Evolutionary conservation across 1,139 yeast genomes (phyloP).

Genomic region (Taiozyma sp.): DNA sequence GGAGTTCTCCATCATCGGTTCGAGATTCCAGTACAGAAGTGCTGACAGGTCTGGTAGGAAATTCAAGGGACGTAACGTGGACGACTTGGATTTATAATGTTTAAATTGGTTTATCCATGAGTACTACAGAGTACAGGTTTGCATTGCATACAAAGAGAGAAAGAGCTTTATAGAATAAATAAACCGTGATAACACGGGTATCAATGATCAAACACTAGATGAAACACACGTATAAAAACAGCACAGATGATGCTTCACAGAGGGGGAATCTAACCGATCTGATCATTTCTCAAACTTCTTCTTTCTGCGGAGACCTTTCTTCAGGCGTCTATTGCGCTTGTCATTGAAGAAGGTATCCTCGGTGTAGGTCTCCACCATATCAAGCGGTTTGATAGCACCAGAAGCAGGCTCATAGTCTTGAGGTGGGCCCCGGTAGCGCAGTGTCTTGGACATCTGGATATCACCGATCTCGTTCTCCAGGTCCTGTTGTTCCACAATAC

Average conservation of each 20-base stretch:
- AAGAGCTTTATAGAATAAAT: background rate
- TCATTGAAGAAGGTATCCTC: background rate
- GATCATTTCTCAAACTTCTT: background rate
- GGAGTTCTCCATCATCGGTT: constrained; percentile 71
- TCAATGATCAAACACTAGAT: background rate
- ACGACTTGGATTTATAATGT: constrained; percentile 36
- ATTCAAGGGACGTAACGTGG: constrained; percentile 75
- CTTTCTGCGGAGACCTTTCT: background rate
- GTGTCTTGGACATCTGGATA: background rate
- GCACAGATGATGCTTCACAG: background rate
- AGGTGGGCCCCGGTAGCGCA: background rate
- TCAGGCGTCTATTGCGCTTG: background rate
- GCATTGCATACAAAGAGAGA: background rate
- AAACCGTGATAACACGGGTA: background rate
- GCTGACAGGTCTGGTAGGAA: constrained; percentile 83
- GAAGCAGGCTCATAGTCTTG: background rate
- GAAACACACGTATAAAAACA: background rate
- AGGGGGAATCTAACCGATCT: background rate
- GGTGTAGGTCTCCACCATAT: background rate
- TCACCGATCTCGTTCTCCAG: background rate
- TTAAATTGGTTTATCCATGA: no score
- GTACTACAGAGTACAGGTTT: no score
- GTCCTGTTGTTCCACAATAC: background rate
- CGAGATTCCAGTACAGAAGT: constrained; percentile 70
- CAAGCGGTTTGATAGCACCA: background rate